phyloP scores from a whole-genome alignment of 2,329 filamentous ascomycete species.

The Xylaria sp. region DNA sequence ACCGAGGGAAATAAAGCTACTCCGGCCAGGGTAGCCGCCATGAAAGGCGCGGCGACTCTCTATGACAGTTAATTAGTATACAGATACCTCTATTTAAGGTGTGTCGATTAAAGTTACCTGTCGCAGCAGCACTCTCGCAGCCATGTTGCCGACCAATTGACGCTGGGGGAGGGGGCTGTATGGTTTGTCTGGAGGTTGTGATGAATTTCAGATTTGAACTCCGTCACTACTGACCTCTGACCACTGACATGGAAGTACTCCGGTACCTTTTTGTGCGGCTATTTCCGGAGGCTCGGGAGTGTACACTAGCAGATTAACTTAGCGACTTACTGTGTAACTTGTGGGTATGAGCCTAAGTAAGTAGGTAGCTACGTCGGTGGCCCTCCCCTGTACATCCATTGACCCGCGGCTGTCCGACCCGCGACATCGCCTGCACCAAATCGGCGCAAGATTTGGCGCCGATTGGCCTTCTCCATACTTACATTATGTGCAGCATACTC shows the following conservation, averaged over 20 bases:
- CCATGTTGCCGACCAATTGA: slow-evolving; percentile 66
- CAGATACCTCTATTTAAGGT: slow-evolving; percentile 28
- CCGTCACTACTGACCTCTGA: slow-evolving; percentile 31
- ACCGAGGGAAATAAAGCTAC: slow-evolving; percentile 51
- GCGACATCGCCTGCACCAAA: slow-evolving; percentile 12
- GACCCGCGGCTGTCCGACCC: slow-evolving; percentile 13
- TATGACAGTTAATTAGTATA: slow-evolving; percentile 45
- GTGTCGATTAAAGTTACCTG: slow-evolving; percentile 55
- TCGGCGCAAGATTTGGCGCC: slow-evolving; percentile 24
- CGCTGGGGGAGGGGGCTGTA: slow-evolving; percentile 36
- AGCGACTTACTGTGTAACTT: not conserved
- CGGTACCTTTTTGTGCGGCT: slow-evolving; percentile 35
- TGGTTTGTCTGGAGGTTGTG: slow-evolving; percentile 26
- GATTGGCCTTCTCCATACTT: slow-evolving; percentile 14
- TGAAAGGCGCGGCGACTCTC: slow-evolving; percentile 65
- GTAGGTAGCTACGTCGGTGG: not conserved
- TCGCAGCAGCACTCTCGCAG: slow-evolving; percentile 68
- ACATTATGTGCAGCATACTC: slow-evolving; percentile 3
- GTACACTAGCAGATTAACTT: not conserved
- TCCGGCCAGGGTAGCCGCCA: slow-evolving; percentile 55
- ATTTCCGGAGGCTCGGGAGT: slow-evolving; percentile 38
- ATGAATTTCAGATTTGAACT: slow-evolving; percentile 33
- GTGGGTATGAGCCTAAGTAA: not conserved
- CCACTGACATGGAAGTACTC: slow-evolving; percentile 26
- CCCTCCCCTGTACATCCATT: slow-evolving; percentile 10